Conservation (phyloP, 805 yeast species). For the Maudiozyma barnettii region DNA sequence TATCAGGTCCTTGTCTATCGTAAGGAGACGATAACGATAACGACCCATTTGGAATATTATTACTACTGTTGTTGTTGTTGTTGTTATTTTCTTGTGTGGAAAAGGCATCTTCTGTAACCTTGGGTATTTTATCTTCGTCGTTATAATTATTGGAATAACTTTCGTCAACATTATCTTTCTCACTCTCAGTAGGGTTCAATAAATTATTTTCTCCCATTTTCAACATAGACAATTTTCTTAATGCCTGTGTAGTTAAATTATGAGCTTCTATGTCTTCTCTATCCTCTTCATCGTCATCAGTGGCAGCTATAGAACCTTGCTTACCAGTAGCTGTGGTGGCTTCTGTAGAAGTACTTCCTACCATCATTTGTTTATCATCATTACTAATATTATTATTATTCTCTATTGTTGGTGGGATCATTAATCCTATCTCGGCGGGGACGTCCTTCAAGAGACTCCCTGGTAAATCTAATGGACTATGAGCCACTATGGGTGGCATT, state of each 20-base stretch:
- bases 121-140: too few species aligned
- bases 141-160: not conserved
- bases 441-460: not conserved
- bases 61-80: not conserved
- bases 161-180: not conserved
- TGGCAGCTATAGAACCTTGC: not conserved
- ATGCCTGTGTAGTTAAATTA: slow-evolving; percentile 33
- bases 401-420: not conserved
- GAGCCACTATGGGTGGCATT: slow-evolving; percentile 5
- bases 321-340: not conserved
- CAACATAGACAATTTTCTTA: slow-evolving; percentile 29
- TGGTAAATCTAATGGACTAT: not conserved
- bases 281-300: not conserved
- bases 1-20: not conserved
- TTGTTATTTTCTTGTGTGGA: not conserved
- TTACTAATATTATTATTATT: not conserved
- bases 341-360: too few species aligned
- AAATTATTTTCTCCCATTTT: slow-evolving; percentile 4
- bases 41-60: not conserved
- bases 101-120: too few species aligned
- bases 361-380: too few species aligned
- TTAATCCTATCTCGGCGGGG: not conserved
- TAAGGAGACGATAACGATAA: too few species aligned
- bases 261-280: slow-evolving; percentile 23
- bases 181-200: not conserved